A percentile compares a stretch with the other conserved stretches of the same genome.
Conservation (phyloP, 2,329 filamentous ascomycete genomes). For the Hortaea werneckii region DNA sequence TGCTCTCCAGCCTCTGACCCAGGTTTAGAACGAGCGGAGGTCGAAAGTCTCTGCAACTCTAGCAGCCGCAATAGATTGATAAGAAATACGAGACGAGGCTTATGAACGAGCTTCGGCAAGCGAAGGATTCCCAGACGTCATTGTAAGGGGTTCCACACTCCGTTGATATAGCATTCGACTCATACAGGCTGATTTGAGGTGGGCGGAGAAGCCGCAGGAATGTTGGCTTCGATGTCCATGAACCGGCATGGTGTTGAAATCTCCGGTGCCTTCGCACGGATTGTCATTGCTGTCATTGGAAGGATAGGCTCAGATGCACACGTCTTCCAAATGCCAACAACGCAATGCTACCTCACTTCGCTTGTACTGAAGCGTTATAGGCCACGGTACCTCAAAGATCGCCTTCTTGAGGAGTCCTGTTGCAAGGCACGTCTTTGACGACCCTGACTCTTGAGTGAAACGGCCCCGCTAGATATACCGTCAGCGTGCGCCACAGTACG, state of each 20-base stretch:
- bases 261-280: no score
- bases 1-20: background rate
- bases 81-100: no score
- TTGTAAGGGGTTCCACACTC: no score
- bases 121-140: no score
- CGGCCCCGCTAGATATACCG: background rate
- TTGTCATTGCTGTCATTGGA: background rate
- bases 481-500: background rate
- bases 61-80: background rate
- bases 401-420: background rate
- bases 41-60: background rate
- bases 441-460: background rate
- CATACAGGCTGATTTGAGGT: no score
- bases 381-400: background rate
- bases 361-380: background rate
- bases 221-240: no score
- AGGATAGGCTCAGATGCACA: no score
- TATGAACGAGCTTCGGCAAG: no score
- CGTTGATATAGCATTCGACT: no score
- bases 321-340: no score
- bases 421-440: background rate
- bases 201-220: no score
- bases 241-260: no score
- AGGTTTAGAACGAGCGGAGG: background rate
- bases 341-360: background rate